Evolutionary conservation across 352 stramenopile genomes (phyloP).

Genomic region (Peronosclerospora sorghi): DNA sequence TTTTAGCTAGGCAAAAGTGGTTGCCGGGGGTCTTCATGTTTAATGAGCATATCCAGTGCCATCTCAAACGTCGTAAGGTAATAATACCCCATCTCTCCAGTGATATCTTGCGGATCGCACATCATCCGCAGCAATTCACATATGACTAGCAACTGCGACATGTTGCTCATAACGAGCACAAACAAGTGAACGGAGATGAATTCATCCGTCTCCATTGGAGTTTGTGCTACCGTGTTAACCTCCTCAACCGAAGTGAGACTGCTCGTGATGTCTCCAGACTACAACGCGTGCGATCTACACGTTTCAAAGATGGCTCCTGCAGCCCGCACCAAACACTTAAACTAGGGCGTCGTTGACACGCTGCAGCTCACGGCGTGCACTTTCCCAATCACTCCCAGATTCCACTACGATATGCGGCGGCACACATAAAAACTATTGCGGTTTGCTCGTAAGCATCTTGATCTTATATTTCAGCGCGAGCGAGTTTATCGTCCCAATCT

Average conservation of each 20-base stretch:
- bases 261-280: constrained; percentile 12
- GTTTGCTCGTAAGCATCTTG: constrained; percentile 37
- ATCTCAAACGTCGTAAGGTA: too few relatives aligned
- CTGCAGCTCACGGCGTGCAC: constrained; percentile 40
- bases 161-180: too few relatives aligned
- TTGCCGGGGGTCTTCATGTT: constrained; percentile 27
- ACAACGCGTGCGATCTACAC: too few relatives aligned
- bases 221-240: too few relatives aligned
- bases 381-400: too few relatives aligned
- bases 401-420: too few relatives aligned
- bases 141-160: too few relatives aligned
- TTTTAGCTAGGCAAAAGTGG: constrained; percentile 30
- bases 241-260: constrained; percentile 30
- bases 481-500: too few relatives aligned
- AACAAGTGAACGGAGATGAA: constrained; percentile 54
- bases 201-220: constrained; percentile 48
- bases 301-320: constrained; percentile 48
- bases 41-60: too few relatives aligned
- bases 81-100: constrained; percentile 60
- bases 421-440: constrained; percentile 44
- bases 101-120: constrained; percentile 46
- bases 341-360: constrained; percentile 45
- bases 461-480: too few relatives aligned
- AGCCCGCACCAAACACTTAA: constrained; percentile 56
- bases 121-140: too few relatives aligned